Conservation (phyloP, 176 grass and related monocot species). For the Cenchrus americanus region DNA sequence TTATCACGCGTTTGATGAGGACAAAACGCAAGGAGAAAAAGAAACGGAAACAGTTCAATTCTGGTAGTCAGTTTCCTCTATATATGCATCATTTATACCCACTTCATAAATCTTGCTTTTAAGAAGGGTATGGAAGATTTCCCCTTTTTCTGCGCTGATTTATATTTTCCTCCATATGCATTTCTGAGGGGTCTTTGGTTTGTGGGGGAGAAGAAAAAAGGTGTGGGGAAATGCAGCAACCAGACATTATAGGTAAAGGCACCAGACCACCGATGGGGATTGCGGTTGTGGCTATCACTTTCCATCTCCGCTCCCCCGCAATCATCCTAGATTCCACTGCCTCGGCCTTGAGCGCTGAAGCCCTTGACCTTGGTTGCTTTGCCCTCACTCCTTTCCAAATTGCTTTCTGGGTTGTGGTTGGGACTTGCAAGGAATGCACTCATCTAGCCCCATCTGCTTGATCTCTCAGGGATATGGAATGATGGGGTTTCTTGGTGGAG, state of each 20-base stretch:
- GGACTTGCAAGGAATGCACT: constrained; percentile 52
- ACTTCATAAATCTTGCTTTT: constrained; percentile 30
- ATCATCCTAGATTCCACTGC: constrained; percentile 36
- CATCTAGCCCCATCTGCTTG: constrained; percentile 41
- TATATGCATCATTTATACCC: constrained; percentile 11
- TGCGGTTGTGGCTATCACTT: constrained; percentile 41
- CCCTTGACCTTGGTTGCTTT: constrained; percentile 53
- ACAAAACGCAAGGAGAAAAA: constrained; percentile 31
- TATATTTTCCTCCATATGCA: constrained; percentile 27
- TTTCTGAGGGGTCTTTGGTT: neutral
- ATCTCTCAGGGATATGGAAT: constrained; percentile 47
- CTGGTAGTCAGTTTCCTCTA: constrained; percentile 30
- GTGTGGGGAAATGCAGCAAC: constrained; percentile 31
- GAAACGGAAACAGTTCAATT: constrained; percentile 33
- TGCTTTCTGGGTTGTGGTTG: constrained; percentile 49
- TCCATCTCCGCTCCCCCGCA: neutral
- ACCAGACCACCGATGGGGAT: constrained; percentile 31
- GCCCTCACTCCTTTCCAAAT: constrained; percentile 46
- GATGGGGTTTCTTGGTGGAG: constrained; percentile 59
- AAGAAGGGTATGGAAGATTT: constrained; percentile 43
- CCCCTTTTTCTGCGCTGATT: constrained; percentile 19
- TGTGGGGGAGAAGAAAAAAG: constrained; percentile 39
- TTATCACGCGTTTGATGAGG: constrained; percentile 30
- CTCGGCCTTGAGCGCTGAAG: constrained; percentile 12
- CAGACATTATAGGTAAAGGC: constrained; percentile 32